phyloP scores from a whole-genome alignment of 768 basidiomycete genomes.

The Termitomyces sp. region DNA sequence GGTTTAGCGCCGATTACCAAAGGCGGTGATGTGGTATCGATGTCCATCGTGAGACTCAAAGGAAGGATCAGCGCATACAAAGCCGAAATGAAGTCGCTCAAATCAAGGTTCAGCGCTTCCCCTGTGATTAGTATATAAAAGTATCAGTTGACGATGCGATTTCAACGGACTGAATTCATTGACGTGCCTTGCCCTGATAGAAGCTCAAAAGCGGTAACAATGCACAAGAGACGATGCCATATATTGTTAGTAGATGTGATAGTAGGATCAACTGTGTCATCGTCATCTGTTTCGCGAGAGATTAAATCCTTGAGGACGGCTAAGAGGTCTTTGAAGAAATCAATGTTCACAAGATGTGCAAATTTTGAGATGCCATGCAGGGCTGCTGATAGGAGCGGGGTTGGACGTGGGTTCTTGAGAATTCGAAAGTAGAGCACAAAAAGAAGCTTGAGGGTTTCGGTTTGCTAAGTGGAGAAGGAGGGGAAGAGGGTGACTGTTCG shows the following conservation, averaged over 20 bases:
- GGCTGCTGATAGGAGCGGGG: slow-evolving; percentile 78
- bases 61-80: slow-evolving; percentile 81
- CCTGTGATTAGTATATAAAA: slow-evolving; percentile 42
- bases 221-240: slow-evolving; percentile 69
- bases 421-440: slow-evolving; percentile 97
- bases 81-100: slow-evolving; percentile 79
- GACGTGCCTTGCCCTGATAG: slow-evolving; percentile 87
- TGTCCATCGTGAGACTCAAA: slow-evolving; percentile 57
- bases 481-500: not conserved
- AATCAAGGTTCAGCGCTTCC: slow-evolving; percentile 96
- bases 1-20: slow-evolving; percentile 18
- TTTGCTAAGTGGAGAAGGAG: slow-evolving; percentile 65
- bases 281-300: slow-evolving; percentile 35
- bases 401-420: slow-evolving; percentile 77
- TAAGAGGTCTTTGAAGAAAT: slow-evolving; percentile 97
- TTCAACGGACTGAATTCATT: slow-evolving; percentile 6
- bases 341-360: slow-evolving; percentile 94
- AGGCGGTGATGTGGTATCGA: slow-evolving; percentile 46
- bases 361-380: slow-evolving; percentile 90
- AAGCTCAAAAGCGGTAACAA: slow-evolving; percentile 96
- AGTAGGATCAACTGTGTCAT: slow-evolving; percentile 29
- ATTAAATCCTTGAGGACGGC: slow-evolving; percentile 78
- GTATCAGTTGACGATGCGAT: not conserved
- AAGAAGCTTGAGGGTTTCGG: slow-evolving; percentile 94
- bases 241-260: slow-evolving; percentile 28